Evolutionary conservation across 2,329 filamentous ascomycete genomes (phyloP), one percentile per base, ranked within the genome.

Genomic region (Fusarium chuoi): DNA sequence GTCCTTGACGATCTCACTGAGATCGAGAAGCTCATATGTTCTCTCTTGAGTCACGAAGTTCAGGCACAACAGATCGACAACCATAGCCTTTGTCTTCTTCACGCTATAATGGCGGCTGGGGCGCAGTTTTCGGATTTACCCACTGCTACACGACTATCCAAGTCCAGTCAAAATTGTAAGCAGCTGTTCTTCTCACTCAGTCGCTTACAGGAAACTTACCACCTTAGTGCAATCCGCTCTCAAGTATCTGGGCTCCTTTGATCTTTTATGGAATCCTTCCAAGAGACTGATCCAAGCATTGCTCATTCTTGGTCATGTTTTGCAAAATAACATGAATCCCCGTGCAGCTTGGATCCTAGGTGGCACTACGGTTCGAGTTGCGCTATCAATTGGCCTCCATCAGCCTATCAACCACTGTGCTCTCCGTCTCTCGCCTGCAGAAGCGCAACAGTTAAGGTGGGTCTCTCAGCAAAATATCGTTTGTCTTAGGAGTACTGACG

Each of bases 321-420:
- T 76, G 7, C 74, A 76, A 36, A 76, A 76, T 17, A 52, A 71
- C 22, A 76, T 74, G 63, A 75, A 65, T 7, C 73, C 74, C 6
- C 66, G 65, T 33, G 74, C 71, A 35, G 74, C 74, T 5, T 76
- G 69, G 74, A 60, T 76, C 12, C 26, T 76, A 0, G 68, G 74
- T 2, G 71, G 74, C 0, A 76, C 68, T 14, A 76, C 74, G 3
- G 48, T 75, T 14, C 64, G 74, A 6, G 26, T 73, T 5, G 74
- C 68, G 8, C 44, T 75, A 20, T 73, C 62, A 5, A 26, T 76
- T 15, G 71, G 74, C 1, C 55, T 76, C 18, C 74, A 76, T 13
- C 65, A 62, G n/a, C 9, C 63, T 24, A 13, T 24, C 4, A 62
- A 46, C 30, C 39, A 12, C 10, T 26, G 36, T 24, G 6, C 48